A percentile compares a stretch with the other conserved stretches of the same genome.
These are phyloP conservation scores for Leptographium galeiforme DNA, from an alignment of 2,329 filamentous ascomycete genomes.

Conservation along the genomic window DNA sequence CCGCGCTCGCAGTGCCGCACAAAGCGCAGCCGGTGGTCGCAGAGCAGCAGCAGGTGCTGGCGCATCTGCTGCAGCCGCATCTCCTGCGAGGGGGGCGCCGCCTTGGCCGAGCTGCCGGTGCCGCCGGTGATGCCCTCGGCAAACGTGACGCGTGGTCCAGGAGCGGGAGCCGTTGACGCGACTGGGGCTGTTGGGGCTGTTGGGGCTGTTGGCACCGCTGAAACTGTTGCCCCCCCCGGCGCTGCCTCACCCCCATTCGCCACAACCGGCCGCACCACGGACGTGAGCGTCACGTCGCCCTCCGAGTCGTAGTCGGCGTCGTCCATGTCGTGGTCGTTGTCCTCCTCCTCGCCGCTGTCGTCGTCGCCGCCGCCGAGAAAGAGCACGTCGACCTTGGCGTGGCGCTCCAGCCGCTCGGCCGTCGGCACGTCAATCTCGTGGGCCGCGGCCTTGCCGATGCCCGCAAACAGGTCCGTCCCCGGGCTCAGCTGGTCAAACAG, in stretches of 20 bases:
- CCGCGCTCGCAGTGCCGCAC: constrained; percentile 55
- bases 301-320: constrained; percentile 16
- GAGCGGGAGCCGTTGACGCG: constrained; percentile 12
- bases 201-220: not conserved
- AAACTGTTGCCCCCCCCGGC: constrained; percentile 4
- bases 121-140: constrained; percentile 22
- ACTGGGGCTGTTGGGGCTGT: not conserved
- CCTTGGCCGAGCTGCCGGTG: not conserved
- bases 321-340: constrained; percentile 14
- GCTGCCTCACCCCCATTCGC: not conserved
- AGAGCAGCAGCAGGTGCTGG: constrained; percentile 59
- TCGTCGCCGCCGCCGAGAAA: constrained; percentile 16
- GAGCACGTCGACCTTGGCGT: constrained; percentile 13
- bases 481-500: constrained; percentile 41
- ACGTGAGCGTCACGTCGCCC: constrained; percentile 7
- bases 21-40: constrained; percentile 56
- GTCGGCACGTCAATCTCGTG: constrained; percentile 32
- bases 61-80: constrained; percentile 47
- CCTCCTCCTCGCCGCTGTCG: constrained; percentile 25
- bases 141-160: constrained; percentile 31
- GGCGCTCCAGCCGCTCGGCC: constrained; percentile 31
- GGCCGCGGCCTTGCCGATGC: constrained; percentile 41
- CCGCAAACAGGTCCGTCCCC: constrained; percentile 37
- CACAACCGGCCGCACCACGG: not conserved
- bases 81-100: constrained; percentile 12